Evolutionary conservation across 2,329 filamentous ascomycete species (phyloP).

Genomic region (Monilinia polystroma): DNA sequence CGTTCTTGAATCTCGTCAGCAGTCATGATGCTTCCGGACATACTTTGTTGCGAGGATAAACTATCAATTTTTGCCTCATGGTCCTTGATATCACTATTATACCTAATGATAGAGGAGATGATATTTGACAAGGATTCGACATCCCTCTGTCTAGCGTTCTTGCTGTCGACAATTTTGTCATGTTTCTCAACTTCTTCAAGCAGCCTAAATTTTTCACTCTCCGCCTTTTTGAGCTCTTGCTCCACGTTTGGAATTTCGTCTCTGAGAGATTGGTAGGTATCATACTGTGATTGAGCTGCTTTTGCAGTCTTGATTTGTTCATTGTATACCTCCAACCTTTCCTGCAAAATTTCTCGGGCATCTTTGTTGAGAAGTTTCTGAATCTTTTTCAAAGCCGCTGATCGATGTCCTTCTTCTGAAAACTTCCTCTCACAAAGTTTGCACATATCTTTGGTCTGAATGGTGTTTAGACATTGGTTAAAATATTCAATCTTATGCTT

Average conservation of each 20-base stretch:
- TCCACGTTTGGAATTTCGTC: constrained; percentile 69
- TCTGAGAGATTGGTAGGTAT: constrained; percentile 68
- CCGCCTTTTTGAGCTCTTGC: constrained; percentile 60
- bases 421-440: constrained; percentile 73
- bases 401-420: constrained; percentile 57
- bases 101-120: constrained; percentile 72
- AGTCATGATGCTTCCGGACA: constrained; percentile 62
- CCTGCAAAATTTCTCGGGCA: constrained; percentile 60
- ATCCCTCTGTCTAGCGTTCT: constrained; percentile 66
- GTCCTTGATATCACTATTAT: constrained; percentile 67
- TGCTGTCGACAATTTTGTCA: constrained; percentile 64
- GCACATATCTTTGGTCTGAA: constrained; percentile 70
- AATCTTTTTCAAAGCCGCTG: constrained; percentile 66
- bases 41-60: constrained; percentile 72
- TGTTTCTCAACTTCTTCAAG: constrained; percentile 63
- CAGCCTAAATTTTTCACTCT: constrained; percentile 60
- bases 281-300: constrained; percentile 65
- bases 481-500: constrained; percentile 72
- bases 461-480: constrained; percentile 61
- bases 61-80: constrained; percentile 72
- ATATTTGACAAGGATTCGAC: constrained; percentile 75
- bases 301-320: constrained; percentile 58
- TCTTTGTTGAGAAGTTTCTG: constrained; percentile 61
- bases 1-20: constrained; percentile 83
- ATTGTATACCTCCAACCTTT: constrained; percentile 54